phyloP scores from a whole-genome alignment of 345 rosid genomes.

The Lepidium sativum region DNA sequence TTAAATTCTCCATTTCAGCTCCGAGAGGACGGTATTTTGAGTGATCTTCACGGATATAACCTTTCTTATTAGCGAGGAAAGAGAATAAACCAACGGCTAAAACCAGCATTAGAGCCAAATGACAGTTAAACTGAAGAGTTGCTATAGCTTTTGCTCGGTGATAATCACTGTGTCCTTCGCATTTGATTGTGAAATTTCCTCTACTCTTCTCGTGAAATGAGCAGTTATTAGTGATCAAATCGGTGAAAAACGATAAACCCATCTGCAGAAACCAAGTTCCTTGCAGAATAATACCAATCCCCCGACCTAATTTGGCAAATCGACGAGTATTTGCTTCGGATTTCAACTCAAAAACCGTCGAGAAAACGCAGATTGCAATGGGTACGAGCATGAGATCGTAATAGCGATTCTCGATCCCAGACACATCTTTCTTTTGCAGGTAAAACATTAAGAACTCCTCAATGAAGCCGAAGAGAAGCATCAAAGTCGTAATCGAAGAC shows the following conservation, averaged over 20 bases:
- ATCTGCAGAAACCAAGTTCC: constrained; percentile 89
- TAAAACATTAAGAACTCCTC: constrained; percentile 78
- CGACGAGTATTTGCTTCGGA: constrained; percentile 21
- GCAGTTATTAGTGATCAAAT: constrained; percentile 62
- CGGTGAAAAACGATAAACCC: constrained; percentile 69
- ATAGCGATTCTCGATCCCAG: constrained; percentile 63
- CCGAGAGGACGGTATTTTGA: constrained; percentile 55
- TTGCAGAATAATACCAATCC: constrained; percentile 65
- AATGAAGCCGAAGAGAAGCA: constrained; percentile 65
- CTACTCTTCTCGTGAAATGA: constrained; percentile 51
- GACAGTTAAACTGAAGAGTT: constrained; percentile 83
- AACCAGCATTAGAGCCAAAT: constrained; percentile 71
- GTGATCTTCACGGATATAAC: constrained; percentile 30
- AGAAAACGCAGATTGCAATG: constrained; percentile 47
- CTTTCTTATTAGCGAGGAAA: constrained; percentile 35
- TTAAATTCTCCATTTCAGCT: constrained; percentile 44
- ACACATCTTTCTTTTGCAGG: constrained; percentile 62
- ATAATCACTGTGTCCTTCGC: constrained; percentile 69
- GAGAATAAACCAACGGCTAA: constrained; percentile 40
- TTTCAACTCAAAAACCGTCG: constrained; percentile 45
- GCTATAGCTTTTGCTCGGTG: constrained; percentile 84
- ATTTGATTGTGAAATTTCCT: constrained; percentile 71
- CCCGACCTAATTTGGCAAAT: constrained; percentile 46
- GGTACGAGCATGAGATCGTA: constrained; percentile 89
- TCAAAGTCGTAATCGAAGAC: constrained; percentile 34